These are phyloP conservation scores for Nemania sp. DNA, from an alignment of 2,329 filamentous ascomycete species.

Conservation along the genomic window DNA sequence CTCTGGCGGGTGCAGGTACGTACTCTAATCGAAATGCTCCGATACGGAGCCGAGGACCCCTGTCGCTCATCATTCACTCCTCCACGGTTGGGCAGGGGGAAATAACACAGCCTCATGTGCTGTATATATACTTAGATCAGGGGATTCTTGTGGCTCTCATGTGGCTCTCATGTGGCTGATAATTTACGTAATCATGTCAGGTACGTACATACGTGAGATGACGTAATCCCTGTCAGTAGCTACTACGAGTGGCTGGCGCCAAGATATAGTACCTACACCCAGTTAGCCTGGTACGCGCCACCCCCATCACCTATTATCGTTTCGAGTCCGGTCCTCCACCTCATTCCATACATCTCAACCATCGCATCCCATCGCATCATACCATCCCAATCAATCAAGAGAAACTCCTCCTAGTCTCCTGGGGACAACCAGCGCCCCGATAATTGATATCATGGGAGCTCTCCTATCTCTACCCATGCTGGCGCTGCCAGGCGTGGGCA, in stretches of 20 bases:
- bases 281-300: neutral
- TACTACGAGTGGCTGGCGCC: slow-evolving; percentile 17
- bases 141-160: neutral
- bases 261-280: neutral
- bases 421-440: slow-evolving; percentile 14
- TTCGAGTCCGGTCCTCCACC: neutral
- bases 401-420: neutral
- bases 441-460: slow-evolving; percentile 77
- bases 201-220: neutral
- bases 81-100: too few species aligned
- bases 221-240: neutral
- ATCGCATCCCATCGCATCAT: slow-evolving; percentile 7
- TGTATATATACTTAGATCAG: too few species aligned
- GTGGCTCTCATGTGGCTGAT: neutral
- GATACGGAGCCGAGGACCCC: slow-evolving; percentile 23
- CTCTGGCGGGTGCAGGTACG: neutral
- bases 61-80: slow-evolving; percentile 2
- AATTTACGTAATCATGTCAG: neutral
- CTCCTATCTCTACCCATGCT: slow-evolving; percentile 89
- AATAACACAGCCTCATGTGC: neutral
- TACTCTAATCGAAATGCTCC: slow-evolving; percentile 5
- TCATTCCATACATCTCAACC: neutral
- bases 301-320: neutral
- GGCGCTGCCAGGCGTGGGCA: slow-evolving; percentile 85
- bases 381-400: slow-evolving; percentile 15